These are phyloP conservation scores for Mycena leptocephala DNA, from an alignment of 768 basidiomycete genomes.

Conservation along the genomic window DNA sequence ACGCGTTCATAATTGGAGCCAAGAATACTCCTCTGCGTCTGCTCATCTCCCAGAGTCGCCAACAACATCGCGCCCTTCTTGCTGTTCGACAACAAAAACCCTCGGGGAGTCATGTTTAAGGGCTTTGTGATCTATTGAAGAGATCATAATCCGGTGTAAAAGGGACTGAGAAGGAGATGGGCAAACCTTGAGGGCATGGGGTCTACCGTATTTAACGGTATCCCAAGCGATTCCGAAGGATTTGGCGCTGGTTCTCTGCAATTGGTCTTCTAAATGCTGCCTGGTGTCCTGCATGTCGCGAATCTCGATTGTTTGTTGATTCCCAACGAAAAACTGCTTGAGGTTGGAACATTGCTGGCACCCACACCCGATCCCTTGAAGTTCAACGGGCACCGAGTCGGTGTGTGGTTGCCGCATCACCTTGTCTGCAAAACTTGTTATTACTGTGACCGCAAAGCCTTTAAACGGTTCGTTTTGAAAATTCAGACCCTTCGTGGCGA, in stretches of 20 bases:
- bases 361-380: constrained; percentile 7
- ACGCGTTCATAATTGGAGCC: not conserved
- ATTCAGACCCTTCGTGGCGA: not conserved
- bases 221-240: constrained; percentile 16
- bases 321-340: constrained; percentile 11
- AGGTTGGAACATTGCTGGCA: constrained; percentile 13
- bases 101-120: constrained; percentile 13
- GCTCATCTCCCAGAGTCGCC: not conserved
- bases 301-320: not conserved
- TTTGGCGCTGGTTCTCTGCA: not conserved
- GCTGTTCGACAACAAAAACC: constrained; percentile 7
- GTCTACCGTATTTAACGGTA: constrained; percentile 8
- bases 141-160: not conserved
- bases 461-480: not conserved
- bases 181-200: constrained; percentile 25
- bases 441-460: not conserved
- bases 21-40: constrained; percentile 4
- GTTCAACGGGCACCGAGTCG: not conserved
- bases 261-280: constrained; percentile 24
- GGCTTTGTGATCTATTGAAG: constrained; percentile 31
- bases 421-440: not conserved
- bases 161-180: no score
- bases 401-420: not conserved
- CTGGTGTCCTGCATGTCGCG: not conserved
- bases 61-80: not conserved